Percentiles rank a stretch among this genome's conserved stretches.
These are phyloP conservation scores for Begonia peltatifolia DNA, from an alignment of 306 rosid species.

Conservation along the genomic window DNA sequence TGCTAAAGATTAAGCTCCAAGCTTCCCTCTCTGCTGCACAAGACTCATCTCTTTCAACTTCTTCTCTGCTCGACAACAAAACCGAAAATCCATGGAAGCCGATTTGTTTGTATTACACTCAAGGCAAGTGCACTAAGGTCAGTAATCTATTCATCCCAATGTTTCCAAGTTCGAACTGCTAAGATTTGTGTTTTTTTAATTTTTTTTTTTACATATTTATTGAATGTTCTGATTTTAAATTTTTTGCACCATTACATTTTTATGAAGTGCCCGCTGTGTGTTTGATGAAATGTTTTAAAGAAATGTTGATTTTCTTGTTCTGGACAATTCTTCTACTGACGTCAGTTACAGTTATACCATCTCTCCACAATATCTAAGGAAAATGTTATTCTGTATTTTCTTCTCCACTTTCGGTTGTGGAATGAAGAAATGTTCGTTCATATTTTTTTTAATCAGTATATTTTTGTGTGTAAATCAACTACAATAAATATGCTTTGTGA, in stretches of 20 bases:
- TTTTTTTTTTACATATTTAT: neutral
- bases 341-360: neutral
- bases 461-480: too few species aligned
- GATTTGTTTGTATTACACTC: slow-evolving; percentile 76
- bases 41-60: slow-evolving; percentile 9
- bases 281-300: slow-evolving; percentile 29
- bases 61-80: slow-evolving; percentile 3
- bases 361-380: too few species aligned
- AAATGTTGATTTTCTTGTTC: neutral
- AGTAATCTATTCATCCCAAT: slow-evolving; percentile 1
- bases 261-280: slow-evolving; percentile 17
- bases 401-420: too few species aligned
- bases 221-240: neutral
- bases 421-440: too few species aligned
- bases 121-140: slow-evolving; percentile 77
- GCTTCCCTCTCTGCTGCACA: slow-evolving; percentile 39
- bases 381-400: too few species aligned
- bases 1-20: slow-evolving; percentile 16
- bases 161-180: neutral
- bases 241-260: neutral
- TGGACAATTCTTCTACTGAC: neutral
- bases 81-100: slow-evolving; percentile 45
- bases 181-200: too few species aligned
- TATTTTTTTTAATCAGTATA: too few species aligned
- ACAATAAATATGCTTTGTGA: too few species aligned